phyloP scores from a whole-genome alignment of 1,284 basidiomycete genomes.

The Coriolopsis trogii region DNA sequence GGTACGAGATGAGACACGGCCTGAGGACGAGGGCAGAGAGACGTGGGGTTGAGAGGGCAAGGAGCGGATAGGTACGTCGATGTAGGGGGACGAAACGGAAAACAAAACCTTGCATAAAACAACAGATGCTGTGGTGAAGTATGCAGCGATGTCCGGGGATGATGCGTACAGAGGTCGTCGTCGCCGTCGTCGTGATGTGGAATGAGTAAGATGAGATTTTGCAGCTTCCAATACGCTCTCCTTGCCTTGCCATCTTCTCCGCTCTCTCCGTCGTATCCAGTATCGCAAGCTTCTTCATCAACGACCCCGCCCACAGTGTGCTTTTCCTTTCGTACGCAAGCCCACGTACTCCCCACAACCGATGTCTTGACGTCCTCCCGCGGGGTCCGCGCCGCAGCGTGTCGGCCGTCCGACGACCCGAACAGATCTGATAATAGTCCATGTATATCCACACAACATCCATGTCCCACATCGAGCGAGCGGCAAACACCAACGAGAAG shows the following conservation, averaged over 20 bases:
- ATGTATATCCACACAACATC: conserved; percentile 26
- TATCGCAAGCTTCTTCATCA: conserved; percentile 1
- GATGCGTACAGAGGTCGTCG: conserved; percentile 21
- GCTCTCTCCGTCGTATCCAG: not conserved
- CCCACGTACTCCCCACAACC: conserved; percentile 18
- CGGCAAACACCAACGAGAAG: conserved; percentile 25
- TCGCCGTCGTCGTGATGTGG: conserved; percentile 7
- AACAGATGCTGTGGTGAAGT: conserved; percentile 25
- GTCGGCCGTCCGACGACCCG: conserved; percentile 15
- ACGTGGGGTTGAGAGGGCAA: no score
- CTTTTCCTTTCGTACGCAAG: conserved; percentile 1
- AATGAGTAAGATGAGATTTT: conserved; percentile 25
- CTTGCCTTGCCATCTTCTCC: conserved; percentile 1
- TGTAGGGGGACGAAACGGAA: conserved; percentile 9
- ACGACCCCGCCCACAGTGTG: not conserved
- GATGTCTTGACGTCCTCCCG: conserved; percentile 19
- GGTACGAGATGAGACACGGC: not conserved
- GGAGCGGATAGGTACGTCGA: no score
- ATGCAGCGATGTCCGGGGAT: conserved; percentile 28
- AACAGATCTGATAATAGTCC: conserved; percentile 19
- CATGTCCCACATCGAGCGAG: conserved; percentile 20
- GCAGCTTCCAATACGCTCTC: conserved; percentile 8
- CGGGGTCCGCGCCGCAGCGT: conserved; percentile 10
- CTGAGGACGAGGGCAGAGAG: not conserved
- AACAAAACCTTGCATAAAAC: conserved; percentile 23